Evolutionary conservation across 805 yeast genomes (phyloP).

Genomic region (Cyberlindnera sargentensis): DNA sequence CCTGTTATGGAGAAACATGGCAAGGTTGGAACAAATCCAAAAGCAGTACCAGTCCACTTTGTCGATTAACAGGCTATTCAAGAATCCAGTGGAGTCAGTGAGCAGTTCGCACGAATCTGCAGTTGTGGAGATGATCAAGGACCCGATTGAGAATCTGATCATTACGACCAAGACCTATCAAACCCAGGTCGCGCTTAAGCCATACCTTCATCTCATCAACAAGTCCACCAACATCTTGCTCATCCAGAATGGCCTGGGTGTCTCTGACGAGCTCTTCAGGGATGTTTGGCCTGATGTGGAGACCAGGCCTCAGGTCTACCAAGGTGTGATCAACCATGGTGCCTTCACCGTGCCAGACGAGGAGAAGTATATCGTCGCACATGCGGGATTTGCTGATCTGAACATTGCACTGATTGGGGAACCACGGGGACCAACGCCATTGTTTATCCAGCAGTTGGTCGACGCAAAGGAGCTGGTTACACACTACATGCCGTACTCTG

Average conservation of each 20-base stretch:
- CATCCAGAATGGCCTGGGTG: slow-evolving; percentile 89
- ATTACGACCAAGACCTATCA: slow-evolving; percentile 79
- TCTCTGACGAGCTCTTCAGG: slow-evolving; percentile 46
- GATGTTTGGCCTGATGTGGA: slow-evolving; percentile 45
- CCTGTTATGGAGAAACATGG: slow-evolving; percentile 17
- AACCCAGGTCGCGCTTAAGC: slow-evolving; percentile 54
- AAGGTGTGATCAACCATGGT: slow-evolving; percentile 83
- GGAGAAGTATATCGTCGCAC: slow-evolving; percentile 31
- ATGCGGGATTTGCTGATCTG: slow-evolving; percentile 68
- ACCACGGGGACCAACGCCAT: slow-evolving; percentile 3
- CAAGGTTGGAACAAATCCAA: slow-evolving; percentile 14
- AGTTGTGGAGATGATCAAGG: slow-evolving; percentile 13
- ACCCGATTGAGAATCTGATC: slow-evolving; percentile 48
- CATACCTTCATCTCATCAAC: slow-evolving; percentile 42
- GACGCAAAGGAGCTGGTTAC: slow-evolving; percentile 24
- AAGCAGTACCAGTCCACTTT: slow-evolving; percentile 11
- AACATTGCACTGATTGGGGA: slow-evolving; percentile 41
- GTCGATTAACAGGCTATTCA: slow-evolving; percentile 17
- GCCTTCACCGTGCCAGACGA: slow-evolving; percentile 40
- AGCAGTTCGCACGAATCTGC: slow-evolving; percentile 5
- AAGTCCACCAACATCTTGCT: slow-evolving; percentile 55
- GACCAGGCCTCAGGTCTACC: slow-evolving; percentile 52
- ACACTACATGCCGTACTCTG: slow-evolving; percentile 34
- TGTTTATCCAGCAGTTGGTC: slow-evolving; percentile 24
- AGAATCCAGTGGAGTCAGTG: slow-evolving; percentile 7